Evolutionary conservation across 179 eudicot species (phyloP).

Genomic region (Patellifolia procumbens): DNA sequence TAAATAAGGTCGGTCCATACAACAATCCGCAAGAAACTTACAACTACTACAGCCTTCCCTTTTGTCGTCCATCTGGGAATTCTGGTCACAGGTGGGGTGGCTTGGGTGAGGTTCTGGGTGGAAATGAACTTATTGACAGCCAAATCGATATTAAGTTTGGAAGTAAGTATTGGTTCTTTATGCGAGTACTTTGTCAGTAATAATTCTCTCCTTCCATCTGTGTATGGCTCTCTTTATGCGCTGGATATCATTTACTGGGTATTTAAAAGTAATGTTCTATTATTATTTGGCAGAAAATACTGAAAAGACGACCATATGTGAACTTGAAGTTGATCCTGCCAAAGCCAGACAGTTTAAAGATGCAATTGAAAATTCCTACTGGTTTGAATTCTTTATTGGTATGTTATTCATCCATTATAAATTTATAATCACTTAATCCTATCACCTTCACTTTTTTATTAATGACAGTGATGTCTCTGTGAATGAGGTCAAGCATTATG

Average conservation of each 20-base stretch:
- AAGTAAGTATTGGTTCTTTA: constrained; percentile 47
- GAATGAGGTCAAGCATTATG: neutral
- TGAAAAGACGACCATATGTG: constrained; percentile 60
- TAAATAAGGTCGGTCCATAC: constrained; percentile 94
- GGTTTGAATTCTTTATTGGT: constrained; percentile 93
- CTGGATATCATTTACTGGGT: neutral
- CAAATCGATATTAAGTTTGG: constrained; percentile 66
- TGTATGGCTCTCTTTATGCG: neutral
- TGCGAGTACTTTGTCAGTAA: neutral
- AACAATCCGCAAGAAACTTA: constrained; percentile 97
- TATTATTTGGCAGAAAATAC: constrained; percentile 54
- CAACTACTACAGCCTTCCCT: constrained; percentile 89
- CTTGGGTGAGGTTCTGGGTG: constrained; percentile 95
- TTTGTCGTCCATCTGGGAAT: constrained; percentile 66
- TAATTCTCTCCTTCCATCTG: neutral
- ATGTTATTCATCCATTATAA: constrained; percentile 28
- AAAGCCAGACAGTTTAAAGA: constrained; percentile 76
- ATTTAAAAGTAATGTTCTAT: neutral
- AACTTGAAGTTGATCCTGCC: constrained; percentile 68
- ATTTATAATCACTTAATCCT: neutral
- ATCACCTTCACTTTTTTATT: neutral
- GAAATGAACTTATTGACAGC: constrained; percentile 96
- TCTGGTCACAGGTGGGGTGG: constrained; percentile 95
- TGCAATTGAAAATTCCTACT: constrained; percentile 79
- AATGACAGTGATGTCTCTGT: neutral